Conservation (phyloP, 208 protist genomes). For the Trypanosomatidae sp. region DNA sequence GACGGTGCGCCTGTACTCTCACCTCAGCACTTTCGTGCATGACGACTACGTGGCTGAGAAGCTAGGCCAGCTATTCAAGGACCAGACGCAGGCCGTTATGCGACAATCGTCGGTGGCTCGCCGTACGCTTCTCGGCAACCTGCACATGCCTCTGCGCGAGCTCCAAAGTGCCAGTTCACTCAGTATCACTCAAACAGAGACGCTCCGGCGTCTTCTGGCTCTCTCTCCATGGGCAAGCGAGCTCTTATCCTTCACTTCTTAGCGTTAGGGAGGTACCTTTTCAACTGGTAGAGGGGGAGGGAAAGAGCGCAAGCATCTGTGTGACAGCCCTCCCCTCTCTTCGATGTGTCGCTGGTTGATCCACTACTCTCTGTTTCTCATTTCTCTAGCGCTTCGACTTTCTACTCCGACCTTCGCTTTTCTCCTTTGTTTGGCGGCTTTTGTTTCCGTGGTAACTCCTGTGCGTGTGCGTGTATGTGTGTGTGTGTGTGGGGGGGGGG, state of each 20-base stretch:
- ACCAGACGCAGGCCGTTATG: conserved; percentile 9
- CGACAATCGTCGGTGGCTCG: not conserved
- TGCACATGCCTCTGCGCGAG: not conserved
- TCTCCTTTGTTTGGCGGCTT: not conserved
- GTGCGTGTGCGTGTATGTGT: too few relatives aligned
- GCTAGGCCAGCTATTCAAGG: not conserved
- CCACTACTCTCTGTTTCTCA: not conserved
- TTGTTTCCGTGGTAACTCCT: not conserved
- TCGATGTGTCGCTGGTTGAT: not conserved
- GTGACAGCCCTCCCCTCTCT: not conserved
- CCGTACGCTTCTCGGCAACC: not conserved
- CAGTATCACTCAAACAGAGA: not conserved
- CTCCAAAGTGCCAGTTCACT: not conserved
- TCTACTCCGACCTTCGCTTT: not conserved
- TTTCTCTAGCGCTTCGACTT: not conserved
- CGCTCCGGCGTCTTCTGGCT: not conserved
- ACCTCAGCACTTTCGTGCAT: conserved; percentile 12
- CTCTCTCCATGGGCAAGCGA: not conserved
- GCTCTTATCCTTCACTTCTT: not conserved
- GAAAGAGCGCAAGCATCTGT: not conserved
- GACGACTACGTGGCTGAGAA: conserved; percentile 11
- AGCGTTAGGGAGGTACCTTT: not conserved
- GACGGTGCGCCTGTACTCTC: conserved; percentile 27
- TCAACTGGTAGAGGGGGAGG: not conserved
- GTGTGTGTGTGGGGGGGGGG: too few relatives aligned